Conservation (phyloP, 2,329 filamentous ascomycete genomes). For the Microdochium paspali region DNA sequence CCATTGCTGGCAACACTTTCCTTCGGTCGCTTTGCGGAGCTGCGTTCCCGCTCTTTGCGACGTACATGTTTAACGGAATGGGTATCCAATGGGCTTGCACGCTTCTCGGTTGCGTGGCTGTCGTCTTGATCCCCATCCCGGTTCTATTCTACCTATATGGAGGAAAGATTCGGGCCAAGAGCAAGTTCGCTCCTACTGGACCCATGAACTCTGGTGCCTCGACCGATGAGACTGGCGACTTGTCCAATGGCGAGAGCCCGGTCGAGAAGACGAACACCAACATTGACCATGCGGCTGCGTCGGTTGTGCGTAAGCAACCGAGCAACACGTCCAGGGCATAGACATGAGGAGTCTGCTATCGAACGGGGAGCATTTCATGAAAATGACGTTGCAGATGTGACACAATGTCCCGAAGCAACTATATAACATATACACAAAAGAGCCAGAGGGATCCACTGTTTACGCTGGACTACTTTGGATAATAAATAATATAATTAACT, state of each 20-base stretch:
- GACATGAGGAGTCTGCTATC: too few relatives aligned
- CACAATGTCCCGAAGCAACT: too few relatives aligned
- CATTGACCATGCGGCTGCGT: slow-evolving; percentile 21
- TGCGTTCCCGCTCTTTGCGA: slow-evolving; percentile 70
- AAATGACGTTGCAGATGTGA: too few relatives aligned
- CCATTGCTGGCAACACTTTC: slow-evolving; percentile 75
- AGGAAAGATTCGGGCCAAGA: slow-evolving; percentile 42
- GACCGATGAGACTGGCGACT: slow-evolving; percentile 13
- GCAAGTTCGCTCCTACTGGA: slow-evolving; percentile 43
- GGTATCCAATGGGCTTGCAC: slow-evolving; percentile 55
- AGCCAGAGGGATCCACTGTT: too few relatives aligned
- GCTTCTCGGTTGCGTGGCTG: slow-evolving; percentile 50
- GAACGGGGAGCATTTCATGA: too few relatives aligned
- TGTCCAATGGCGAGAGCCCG: slow-evolving; percentile 8
- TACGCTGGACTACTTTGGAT: too few relatives aligned
- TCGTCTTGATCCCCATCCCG: slow-evolving; percentile 50
- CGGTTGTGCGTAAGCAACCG: slow-evolving; percentile 18
- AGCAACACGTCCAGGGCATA: background rate
- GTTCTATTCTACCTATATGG: slow-evolving; percentile 55
- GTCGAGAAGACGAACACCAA: slow-evolving; percentile 20
- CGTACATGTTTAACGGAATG: slow-evolving; percentile 57
- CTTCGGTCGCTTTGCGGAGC: slow-evolving; percentile 70
- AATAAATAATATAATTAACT: too few relatives aligned
- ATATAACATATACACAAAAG: too few relatives aligned
- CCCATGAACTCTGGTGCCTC: slow-evolving; percentile 12